phyloP scores from a whole-genome alignment of 768 basidiomycete genomes.

The Suillus alpinus region DNA sequence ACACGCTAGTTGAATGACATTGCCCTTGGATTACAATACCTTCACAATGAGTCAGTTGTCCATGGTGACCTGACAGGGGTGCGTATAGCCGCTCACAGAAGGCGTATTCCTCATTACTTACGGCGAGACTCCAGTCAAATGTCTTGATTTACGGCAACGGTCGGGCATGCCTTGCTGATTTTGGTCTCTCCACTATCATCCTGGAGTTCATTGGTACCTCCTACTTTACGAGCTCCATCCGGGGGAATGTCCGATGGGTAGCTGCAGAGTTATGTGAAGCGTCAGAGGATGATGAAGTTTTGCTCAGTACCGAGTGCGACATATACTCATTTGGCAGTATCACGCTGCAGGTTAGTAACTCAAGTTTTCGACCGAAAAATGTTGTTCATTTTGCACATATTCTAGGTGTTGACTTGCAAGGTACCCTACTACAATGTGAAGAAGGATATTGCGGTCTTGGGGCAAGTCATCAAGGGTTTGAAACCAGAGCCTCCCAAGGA shows the following conservation, averaged over 20 bases:
- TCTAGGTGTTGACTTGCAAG: constrained; percentile 5
- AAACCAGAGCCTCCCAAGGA: constrained; percentile 1
- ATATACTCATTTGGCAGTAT: constrained; percentile 46
- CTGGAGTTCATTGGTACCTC: constrained; percentile 32
- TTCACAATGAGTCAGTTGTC: constrained; percentile 4
- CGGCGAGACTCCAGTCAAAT: background rate
- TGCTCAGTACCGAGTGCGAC: constrained; percentile 28
- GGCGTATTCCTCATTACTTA: background rate
- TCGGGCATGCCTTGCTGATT: constrained; percentile 40
- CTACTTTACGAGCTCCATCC: constrained; percentile 28
- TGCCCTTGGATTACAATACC: constrained; percentile 13
- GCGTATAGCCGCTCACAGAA: background rate
- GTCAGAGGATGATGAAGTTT: background rate
- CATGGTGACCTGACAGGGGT: constrained; percentile 9
- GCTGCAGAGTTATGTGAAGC: constrained; percentile 37
- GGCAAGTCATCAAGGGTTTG: constrained; percentile 1
- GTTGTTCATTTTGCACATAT: background rate
- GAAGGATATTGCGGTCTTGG: constrained; percentile 6
- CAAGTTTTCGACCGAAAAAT: background rate
- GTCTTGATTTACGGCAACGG: constrained; percentile 37
- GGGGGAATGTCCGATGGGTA: constrained; percentile 46
- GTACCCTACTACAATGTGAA: constrained; percentile 6
- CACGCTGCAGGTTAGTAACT: constrained; percentile 13
- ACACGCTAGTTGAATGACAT: constrained; percentile 6
- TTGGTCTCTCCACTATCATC: constrained; percentile 42